phyloP scores from a whole-genome alignment of 225 moss, liverwort and hornwort genomes.

The Neckera pumila region DNA sequence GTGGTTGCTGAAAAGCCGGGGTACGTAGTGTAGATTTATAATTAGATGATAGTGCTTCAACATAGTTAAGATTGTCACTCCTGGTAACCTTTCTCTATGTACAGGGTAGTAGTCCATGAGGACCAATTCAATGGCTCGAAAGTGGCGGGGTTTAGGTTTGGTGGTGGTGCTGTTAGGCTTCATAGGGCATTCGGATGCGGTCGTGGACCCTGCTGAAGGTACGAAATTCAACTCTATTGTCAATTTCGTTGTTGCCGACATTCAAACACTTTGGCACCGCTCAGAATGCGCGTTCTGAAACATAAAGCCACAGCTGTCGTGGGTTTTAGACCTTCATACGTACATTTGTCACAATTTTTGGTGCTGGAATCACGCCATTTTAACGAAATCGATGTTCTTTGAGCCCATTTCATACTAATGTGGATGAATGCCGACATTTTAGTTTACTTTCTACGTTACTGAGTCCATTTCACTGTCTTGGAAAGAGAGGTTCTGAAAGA shows the following conservation, averaged over 20 bases:
- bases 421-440: background rate
- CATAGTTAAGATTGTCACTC: background rate
- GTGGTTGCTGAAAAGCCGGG: background rate
- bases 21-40: background rate
- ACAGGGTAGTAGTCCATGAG: background rate
- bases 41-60: background rate
- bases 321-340: background rate
- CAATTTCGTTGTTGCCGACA: background rate
- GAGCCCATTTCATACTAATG: background rate
- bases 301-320: background rate
- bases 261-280: background rate
- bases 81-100: background rate
- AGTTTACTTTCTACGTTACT: background rate
- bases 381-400: background rate
- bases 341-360: background rate
- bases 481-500: background rate
- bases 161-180: background rate
- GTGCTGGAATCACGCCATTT: background rate
- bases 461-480: background rate
- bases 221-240: background rate
- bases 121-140: background rate
- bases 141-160: background rate
- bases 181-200: background rate
- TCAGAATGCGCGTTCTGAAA: background rate
- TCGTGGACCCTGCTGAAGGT: slow-evolving; percentile 5